Evolutionary conservation across 2,329 filamentous ascomycete genomes (phyloP), one percentile per base, ranked within the genome.

Genomic region (Cryphonectria nitschkei): DNA sequence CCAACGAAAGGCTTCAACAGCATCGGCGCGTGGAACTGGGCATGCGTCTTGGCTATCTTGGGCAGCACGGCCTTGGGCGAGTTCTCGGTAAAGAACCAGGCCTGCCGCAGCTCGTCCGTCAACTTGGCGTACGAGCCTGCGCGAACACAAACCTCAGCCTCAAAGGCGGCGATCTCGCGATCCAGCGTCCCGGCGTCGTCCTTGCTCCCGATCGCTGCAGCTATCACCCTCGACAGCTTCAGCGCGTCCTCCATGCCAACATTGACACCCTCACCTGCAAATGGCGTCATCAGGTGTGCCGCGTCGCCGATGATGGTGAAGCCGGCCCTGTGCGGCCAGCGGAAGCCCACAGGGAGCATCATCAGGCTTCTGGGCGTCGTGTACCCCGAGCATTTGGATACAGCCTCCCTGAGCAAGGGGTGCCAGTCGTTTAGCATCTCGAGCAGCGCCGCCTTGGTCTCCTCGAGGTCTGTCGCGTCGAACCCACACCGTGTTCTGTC

Each of bases 221-320:
- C 75, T 72, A 88, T 84, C 8, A 81, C 80, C 41, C 79, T 76
- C 0, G 83, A 84, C 29, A 90, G 80, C 32, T 82, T 77, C 72
- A 85, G 76, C 9, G 87, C 84, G 76, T 90, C 88, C 63, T 84
- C 81, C 76, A 91, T 82, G 1, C 83, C 87, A 29, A 84, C 79
- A 75, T 90, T 90, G 37, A 89, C 87, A 1, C 88, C 88, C 70
- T 88, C 87, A 6, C 88, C 88, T 1, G 85, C 85, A 73, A 85
- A 88, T 0, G 86, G 86, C 0, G 84, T 84, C 86, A 89, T 88
- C 32, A 89, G 75, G 76, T 90, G 88, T 9, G 88, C 88, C 0
- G 88, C 86, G 74, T 90, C 88, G 6, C 89, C 89, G 37, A 90
- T 80, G 19, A 89, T 75, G 0, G 88, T 89, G 5, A 86, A 75